Evolutionary conservation across 2,329 filamentous ascomycete genomes (phyloP).

Genomic region (Trichoderma cornu-damae): DNA sequence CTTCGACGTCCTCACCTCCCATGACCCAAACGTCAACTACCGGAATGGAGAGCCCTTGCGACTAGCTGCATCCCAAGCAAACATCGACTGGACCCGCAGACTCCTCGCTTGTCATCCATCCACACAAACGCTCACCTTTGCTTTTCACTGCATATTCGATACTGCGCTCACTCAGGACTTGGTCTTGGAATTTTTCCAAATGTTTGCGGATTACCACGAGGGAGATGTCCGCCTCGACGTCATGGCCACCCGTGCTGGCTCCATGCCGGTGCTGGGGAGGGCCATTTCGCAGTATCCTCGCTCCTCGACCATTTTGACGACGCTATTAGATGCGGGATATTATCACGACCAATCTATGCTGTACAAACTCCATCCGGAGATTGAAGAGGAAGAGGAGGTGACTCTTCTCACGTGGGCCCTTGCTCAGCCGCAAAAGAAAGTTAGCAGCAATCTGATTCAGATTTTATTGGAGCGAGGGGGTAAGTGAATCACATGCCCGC

Average conservation of each 20-base stretch:
- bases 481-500: conserved; percentile 26
- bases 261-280: conserved; percentile 46
- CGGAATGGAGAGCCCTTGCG: conserved; percentile 51
- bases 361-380: conserved; percentile 40
- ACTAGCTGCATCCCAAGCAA: conserved; percentile 48
- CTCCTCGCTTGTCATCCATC: conserved; percentile 49
- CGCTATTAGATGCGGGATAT: conserved; percentile 52
- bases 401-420: conserved; percentile 58
- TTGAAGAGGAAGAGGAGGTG: conserved; percentile 49
- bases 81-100: conserved; percentile 44
- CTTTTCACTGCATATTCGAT: conserved; percentile 54
- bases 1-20: conserved; percentile 35
- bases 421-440: conserved; percentile 56
- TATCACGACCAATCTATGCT: conserved; percentile 52
- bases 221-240: conserved; percentile 48
- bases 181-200: conserved; percentile 44
- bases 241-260: conserved; percentile 40
- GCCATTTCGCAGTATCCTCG: conserved; percentile 52
- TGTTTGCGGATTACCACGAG: conserved; percentile 48
- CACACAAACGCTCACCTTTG: conserved; percentile 45
- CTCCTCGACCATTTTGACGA: conserved; percentile 47
- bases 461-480: conserved; percentile 47
- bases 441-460: conserved; percentile 54
- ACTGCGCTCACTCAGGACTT: conserved; percentile 46
- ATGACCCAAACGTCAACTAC: conserved; percentile 46